Base-by-base conservation (phyloP, 306 rosid genomes). In the Urtica urens region DNA sequence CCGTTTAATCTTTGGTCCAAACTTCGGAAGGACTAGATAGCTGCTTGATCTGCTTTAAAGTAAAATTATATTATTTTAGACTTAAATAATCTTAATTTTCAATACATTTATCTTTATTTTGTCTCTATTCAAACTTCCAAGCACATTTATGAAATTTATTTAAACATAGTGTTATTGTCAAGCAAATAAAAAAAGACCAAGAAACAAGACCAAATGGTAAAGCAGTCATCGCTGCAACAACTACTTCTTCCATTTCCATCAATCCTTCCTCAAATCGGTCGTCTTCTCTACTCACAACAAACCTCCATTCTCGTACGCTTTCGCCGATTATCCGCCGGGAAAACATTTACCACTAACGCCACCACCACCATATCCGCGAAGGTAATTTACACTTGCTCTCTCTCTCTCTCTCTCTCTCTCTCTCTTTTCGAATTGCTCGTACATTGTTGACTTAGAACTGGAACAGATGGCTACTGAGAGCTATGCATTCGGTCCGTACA, bases 401-500 rank as follows among this genome's bases (percentile, higher is more conserved):
- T 39, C 3, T 10, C 1, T 20, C 0, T 13, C 19, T 3, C 24
- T 37, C 27, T 13, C 10, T 28, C 5, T 29, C 34, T 24, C 26
- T 18, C 14, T 1, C 2, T 53, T 25, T 8, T n/a, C 22, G 15
- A n/a, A 19, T 2, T 52, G 17, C 35, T 23, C 20, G 19, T 16
- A 66, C 26, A n/a, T 34, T 12, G n/a, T 7, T 3, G 18, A n/a
- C 19, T 38, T 62, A 37, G 18, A 58, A 19, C 23, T 52, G 38
- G n/a, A 10, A 25, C 57, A 76, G 83, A 87, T 87, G 96, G 75
- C 76, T 20, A 47, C 76, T n/a, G 83, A 72, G 13, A 37, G 53
- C 56, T 83, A 64, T 50, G 71, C 53, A 3, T 88, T 88, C 65
- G 95, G 95, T 27, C 57, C 79, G 16, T 73, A 78, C 78, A 74